A percentile compares a stretch with the other conserved stretches of the same genome.
These are phyloP conservation scores for Termitomyces sp. DNA, from an alignment of 768 basidiomycete species.

Conservation along the genomic window DNA sequence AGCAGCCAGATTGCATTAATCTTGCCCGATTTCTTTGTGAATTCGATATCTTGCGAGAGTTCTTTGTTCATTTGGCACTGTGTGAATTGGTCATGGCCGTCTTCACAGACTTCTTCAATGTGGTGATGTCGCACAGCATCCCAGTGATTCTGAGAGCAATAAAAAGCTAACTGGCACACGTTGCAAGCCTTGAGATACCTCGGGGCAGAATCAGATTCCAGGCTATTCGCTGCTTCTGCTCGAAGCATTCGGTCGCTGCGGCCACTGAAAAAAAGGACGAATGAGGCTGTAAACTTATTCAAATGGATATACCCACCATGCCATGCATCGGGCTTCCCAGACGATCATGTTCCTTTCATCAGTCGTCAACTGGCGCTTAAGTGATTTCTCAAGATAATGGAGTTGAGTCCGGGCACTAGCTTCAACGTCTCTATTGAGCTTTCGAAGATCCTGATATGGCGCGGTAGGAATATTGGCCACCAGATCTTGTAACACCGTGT, in stretches of 20 bases:
- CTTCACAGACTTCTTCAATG: constrained; percentile 15
- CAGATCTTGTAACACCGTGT: constrained; percentile 4
- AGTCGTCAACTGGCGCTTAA: constrained; percentile 4
- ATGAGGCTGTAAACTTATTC: too few relatives aligned
- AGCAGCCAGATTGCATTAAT: constrained; percentile 26
- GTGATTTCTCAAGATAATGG: not conserved
- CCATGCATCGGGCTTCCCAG: constrained; percentile 22
- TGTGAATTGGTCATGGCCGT: constrained; percentile 17
- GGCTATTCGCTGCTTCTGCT: constrained; percentile 9
- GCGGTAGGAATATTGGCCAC: constrained; percentile 9
- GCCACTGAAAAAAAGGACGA: constrained; percentile 12
- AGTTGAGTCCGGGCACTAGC: not conserved
- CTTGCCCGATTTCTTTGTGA: constrained; percentile 6
- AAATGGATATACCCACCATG: constrained; percentile 11
- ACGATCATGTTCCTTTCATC: constrained; percentile 15
- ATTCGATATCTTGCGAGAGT: constrained; percentile 13
- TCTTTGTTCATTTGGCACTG: constrained; percentile 25
- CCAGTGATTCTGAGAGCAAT: constrained; percentile 23
- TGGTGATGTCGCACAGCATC: constrained; percentile 16
- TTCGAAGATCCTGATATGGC: constrained; percentile 12
- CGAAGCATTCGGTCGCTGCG: constrained; percentile 23
- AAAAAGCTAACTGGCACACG: constrained; percentile 21
- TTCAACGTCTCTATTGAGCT: constrained; percentile 2
- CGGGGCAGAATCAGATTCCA: constrained; percentile 1
- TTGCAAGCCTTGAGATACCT: constrained; percentile 17